A percentile compares a stretch with the other conserved stretches of the same genome.
Conservation (phyloP, 768 basidiomycete genomes). For the Russula compacta region DNA sequence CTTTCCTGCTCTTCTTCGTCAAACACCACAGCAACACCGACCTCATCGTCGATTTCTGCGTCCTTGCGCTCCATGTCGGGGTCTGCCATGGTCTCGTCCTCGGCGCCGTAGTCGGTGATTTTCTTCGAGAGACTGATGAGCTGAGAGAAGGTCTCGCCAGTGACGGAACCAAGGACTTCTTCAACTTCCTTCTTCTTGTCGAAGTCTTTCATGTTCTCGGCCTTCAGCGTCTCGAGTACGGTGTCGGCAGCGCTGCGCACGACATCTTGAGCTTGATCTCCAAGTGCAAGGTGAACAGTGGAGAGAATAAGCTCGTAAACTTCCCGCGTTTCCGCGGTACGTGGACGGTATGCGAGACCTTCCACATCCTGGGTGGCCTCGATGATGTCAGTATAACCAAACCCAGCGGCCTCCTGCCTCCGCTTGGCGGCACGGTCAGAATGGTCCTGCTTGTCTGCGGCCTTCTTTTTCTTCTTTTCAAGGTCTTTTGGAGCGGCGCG, state of each 20-base stretch:
- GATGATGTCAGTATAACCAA: constrained; percentile 85
- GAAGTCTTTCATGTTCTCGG: constrained; percentile 84
- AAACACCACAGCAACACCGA: constrained; percentile 96
- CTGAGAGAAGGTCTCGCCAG: constrained; percentile 72
- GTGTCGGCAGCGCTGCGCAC: constrained; percentile 93
- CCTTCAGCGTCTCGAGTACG: constrained; percentile 82
- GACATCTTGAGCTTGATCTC: constrained; percentile 94
- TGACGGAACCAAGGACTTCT: constrained; percentile 56
- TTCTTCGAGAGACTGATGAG: constrained; percentile 83
- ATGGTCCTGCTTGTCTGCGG: constrained; percentile 47
- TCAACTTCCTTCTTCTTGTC: constrained; percentile 96
- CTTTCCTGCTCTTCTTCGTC: constrained; percentile 95
- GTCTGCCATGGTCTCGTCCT: constrained; percentile 72
- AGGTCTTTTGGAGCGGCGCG: constrained; percentile 79
- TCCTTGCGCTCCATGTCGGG: constrained; percentile 75
- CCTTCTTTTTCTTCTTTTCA: constrained; percentile 91
- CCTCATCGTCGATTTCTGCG: constrained; percentile 89
- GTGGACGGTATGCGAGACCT: constrained; percentile 84
- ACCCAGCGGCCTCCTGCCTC: constrained; percentile 52
- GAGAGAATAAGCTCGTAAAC: constrained; percentile 89
- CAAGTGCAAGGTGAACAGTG: constrained; percentile 71
- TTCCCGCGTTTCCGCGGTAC: constrained; percentile 89
- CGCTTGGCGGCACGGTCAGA: constrained; percentile 51
- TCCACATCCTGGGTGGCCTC: constrained; percentile 92
- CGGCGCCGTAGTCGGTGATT: constrained; percentile 89